Base-by-base conservation (phyloP, 108 stramenopile species). In the Stephanodiscus triporus region DNA sequence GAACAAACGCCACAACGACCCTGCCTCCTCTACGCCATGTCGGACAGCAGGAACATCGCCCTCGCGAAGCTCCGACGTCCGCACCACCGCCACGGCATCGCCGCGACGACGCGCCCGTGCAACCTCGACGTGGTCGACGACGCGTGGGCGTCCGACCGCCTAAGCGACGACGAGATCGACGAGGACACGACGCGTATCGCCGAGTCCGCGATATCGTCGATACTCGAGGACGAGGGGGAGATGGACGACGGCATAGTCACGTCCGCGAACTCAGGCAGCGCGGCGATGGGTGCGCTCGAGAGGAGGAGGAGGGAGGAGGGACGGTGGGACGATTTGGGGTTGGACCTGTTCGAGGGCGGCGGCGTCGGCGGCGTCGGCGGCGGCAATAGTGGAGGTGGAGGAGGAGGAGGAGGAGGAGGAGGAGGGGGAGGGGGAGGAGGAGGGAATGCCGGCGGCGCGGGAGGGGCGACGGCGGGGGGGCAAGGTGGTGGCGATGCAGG, bases 301-400 rank as follows among this genome's bases (percentile, higher is more conserved):
- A 80, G 90, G 68, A 76, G 91, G 72, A 76, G 93, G 60, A 74
- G 82, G 73, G 75, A 86, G 81, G 90, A 89, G 56, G 93, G 90
- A 61, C 76, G 94, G 32, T 92, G 91, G 94, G 85, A 83, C 72
- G 94, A 95, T 86, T 76, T 95, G 73, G 91, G 89, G 20, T 61
- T 95, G 54, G 94, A 95, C 79, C 73, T 88, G 42, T 77, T 95
- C 64, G 90, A 91, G 78, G 63, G 51, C 64, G 36, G 4, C 3
- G 70, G 72, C 10, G 22, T 10, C 22, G 66, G 51, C 19, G 27
- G 9, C 27, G 73, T 62, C 11, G 48, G 64, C 7, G 30, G 16
- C 34, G 4, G 2, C 17, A 37, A 6, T 13, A 34, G 14, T 8
- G 14, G 58, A 2, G 58, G 27, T 0, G 36, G 36, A 14, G 58